Conservation (phyloP, 805 yeast species). For the Cyberlindnera misumaiensis region DNA sequence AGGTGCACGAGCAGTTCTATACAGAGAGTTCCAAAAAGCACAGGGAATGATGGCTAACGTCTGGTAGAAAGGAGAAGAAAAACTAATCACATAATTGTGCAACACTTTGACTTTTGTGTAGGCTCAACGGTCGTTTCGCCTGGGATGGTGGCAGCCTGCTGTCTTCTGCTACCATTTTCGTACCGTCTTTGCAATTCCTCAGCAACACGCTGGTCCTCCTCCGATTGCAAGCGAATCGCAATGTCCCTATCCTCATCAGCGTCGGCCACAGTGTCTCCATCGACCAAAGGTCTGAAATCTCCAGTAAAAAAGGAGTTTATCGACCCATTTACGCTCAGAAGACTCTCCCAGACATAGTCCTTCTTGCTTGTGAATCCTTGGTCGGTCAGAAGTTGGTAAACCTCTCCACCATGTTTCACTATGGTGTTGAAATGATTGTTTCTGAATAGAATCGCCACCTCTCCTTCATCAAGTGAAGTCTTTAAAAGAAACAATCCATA, state of each 20-base stretch:
- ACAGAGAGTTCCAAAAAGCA: conserved; percentile 30
- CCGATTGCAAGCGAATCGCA: conserved; percentile 42
- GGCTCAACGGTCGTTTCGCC: not conserved
- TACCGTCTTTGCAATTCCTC: conserved; percentile 29
- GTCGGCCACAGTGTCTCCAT: conserved; percentile 17
- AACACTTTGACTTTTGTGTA: conserved; percentile 14
- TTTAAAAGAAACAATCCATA: conserved; percentile 51
- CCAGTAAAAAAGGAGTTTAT: conserved; percentile 70
- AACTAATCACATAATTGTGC: conserved; percentile 19
- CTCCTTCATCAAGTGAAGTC: conserved; percentile 39
- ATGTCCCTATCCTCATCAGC: conserved; percentile 33
- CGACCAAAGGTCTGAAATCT: conserved; percentile 40
- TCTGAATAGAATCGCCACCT: conserved; percentile 70
- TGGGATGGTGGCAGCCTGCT: conserved; percentile 2
- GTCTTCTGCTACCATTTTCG: conserved; percentile 1
- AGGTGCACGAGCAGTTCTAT: conserved; percentile 51
- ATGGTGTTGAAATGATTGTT: conserved; percentile 85
- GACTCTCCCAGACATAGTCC: conserved; percentile 76
- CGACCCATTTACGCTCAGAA: conserved; percentile 58
- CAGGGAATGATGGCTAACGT: not conserved
- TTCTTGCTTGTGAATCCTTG: conserved; percentile 43
- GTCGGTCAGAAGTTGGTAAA: conserved; percentile 72
- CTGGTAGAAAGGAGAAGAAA: not conserved
- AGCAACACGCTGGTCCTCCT: conserved; percentile 50
- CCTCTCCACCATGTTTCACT: conserved; percentile 37